Percentiles rank a stretch among this genome's conserved stretches.
phyloP scores from a whole-genome alignment of 352 stramenopile species.

The Elongisporangium anandrum region DNA sequence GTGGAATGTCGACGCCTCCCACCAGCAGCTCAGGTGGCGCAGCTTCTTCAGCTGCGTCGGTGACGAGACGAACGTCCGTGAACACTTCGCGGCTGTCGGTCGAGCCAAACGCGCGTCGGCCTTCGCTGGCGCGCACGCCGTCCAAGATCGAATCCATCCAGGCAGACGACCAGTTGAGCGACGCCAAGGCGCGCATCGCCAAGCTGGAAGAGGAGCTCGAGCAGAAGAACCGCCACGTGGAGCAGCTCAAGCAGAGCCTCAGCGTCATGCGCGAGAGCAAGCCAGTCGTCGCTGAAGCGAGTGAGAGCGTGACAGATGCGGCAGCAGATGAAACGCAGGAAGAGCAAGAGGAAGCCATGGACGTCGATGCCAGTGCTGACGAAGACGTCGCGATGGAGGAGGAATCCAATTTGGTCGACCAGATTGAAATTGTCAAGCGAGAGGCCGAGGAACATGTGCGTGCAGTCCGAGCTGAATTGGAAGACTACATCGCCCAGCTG shows the following conservation, averaged over 20 bases:
- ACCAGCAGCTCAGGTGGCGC: constrained; percentile 4
- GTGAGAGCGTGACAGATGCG: constrained; percentile 10
- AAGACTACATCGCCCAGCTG: constrained; percentile 57
- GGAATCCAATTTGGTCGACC: constrained; percentile 36
- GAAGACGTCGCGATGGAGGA: constrained; percentile 5
- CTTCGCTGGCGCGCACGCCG: constrained; percentile 12
- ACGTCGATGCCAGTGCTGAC: constrained; percentile 15
- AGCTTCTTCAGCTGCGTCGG: constrained; percentile 7
- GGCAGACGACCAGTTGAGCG: constrained; percentile 41
- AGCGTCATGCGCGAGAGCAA: constrained; percentile 37
- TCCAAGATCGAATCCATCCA: constrained; percentile 4
- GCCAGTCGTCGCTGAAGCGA: constrained; percentile 6
- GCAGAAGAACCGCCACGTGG: constrained; percentile 58
- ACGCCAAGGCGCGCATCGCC: constrained; percentile 41
- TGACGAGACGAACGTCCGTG: constrained; percentile 10
- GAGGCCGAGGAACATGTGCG: constrained; percentile 63
- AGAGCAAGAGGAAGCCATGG: constrained; percentile 25
- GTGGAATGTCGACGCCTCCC: neutral
- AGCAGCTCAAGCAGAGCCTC: constrained; percentile 66
- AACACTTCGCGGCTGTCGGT: constrained; percentile 21
- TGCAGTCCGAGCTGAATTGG: constrained; percentile 48
- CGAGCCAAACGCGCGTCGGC: constrained; percentile 6
- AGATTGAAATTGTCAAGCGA: constrained; percentile 45
- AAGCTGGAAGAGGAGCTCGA: constrained; percentile 70
- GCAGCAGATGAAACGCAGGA: constrained; percentile 17